phyloP scores from a whole-genome alignment of 139 green algal species.

The Auxenochlorella pyrenoidosa region DNA sequence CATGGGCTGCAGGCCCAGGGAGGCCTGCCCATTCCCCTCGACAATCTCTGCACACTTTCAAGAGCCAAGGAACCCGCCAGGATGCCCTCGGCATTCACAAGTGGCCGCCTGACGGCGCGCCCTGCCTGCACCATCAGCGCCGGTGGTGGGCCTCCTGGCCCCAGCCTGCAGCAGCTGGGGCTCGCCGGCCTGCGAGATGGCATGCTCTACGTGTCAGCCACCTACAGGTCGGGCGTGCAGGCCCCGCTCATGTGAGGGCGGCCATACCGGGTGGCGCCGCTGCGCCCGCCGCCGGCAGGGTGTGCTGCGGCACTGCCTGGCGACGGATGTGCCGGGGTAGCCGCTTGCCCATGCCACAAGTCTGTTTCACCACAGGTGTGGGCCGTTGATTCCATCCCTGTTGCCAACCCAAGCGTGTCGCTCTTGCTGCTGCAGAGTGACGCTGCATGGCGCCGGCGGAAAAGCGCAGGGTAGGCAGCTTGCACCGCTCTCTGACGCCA shows the following conservation, averaged over 20 bases:
- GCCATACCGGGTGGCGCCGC: too few species aligned
- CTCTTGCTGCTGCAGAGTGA: slow-evolving; percentile 1
- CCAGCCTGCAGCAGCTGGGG: not conserved
- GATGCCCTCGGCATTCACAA: not conserved
- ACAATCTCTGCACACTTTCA: too few species aligned
- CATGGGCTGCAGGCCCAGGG: too few species aligned
- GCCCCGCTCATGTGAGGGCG: slow-evolving; percentile 32
- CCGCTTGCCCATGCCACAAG: too few species aligned
- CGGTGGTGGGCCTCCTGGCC: not conserved
- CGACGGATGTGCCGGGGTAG: too few species aligned
- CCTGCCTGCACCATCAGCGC: not conserved
- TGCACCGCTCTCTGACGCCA: not conserved
- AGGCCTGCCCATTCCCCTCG: too few species aligned
- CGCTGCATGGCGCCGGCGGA: slow-evolving; percentile 52
- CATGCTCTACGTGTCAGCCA: slow-evolving; percentile 49
- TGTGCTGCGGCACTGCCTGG: too few species aligned
- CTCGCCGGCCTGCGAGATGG: not conserved
- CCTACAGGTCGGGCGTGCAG: slow-evolving; percentile 20
- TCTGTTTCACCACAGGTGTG: too few species aligned
- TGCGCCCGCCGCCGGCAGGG: too few species aligned
- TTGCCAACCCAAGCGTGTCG: too few species aligned
- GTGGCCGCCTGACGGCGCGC: not conserved
- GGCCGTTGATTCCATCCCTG: too few species aligned
- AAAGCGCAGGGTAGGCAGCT: not conserved
- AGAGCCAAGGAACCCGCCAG: not conserved